Base-by-base conservation (phyloP, 148 eudicot genomes). In the Hydrangea macrophylla region DNA sequence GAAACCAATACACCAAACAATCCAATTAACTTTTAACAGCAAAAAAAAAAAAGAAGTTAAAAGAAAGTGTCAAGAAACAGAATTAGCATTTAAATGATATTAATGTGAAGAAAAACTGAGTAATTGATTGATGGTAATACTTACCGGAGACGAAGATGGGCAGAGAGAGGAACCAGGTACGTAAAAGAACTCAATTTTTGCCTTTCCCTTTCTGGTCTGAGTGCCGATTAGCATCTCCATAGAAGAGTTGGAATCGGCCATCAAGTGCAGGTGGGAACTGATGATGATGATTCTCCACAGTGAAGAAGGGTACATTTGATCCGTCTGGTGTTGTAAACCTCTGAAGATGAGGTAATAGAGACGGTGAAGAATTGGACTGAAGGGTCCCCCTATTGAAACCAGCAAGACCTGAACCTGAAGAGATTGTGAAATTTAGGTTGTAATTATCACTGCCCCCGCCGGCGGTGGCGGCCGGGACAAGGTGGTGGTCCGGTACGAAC, bases 341-440 rank as follows among this genome's bases (percentile, higher is more conserved):
- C 78, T 84, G 98, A 22, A 82, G 81, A 23, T 86, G 90, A 71
- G 92, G 87, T 69, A 83, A 83, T 71, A 79, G 65, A 67, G 86
- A 79, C 63, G 87, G 78, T 61, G 87, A 68, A 27, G 90, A 88
- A 90, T 94, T 94, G 97, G 98, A 94, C 98, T 92, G 98, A 92
- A 92, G 98, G 98, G 98, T 87, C 98, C 98, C 96, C 98, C 98
- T 80, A 73, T 83, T 82, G 76, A 73, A 83, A 73, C 86, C 92
- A 60, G 87, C 75, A 48, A 73, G 71, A 79, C 80, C 73, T 32
- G 82, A 65, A 79, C 80, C 73, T 32, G 82, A 65, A 27, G 91
- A 88, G 22, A 92, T 83, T 1, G 87, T 62, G 77, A 92, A 87
- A 76, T 76, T 81, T 28, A 89, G 82, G 57, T 89, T 85, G 65